A percentile compares a stretch with the other conserved stretches of the same genome.
These are phyloP conservation scores for Candida sanyaensis DNA, from an alignment of 1,139 yeast species.

Conservation along the genomic window DNA sequence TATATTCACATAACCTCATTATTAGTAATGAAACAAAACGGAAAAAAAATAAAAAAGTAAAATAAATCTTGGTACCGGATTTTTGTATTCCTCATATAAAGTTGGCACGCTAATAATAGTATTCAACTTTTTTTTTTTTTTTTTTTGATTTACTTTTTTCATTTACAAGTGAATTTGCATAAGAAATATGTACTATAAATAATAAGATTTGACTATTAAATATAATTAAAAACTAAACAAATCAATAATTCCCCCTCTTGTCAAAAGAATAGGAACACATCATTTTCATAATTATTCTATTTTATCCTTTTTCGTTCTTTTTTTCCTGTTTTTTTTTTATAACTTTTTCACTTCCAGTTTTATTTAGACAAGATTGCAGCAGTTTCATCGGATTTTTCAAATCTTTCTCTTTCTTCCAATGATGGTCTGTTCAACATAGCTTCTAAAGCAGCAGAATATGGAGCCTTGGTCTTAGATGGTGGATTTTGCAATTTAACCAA, in stretches of 20 bases:
- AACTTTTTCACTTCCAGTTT: neutral
- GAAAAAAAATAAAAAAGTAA: no score
- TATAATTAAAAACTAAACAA: neutral
- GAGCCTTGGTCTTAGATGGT: constrained; percentile 38
- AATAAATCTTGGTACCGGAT: no score
- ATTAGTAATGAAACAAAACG: no score
- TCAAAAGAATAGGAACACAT: neutral
- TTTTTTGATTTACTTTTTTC: no score
- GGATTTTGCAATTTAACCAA: constrained; percentile 41
- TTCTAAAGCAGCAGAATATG: constrained; percentile 37
- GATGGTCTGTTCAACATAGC: constrained; percentile 41
- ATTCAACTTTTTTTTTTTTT: no score
- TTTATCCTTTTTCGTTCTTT: neutral
- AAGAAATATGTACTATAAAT: neutral
- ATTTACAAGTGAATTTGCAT: neutral
- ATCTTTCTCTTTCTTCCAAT: constrained; percentile 41
- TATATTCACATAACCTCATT: no score
- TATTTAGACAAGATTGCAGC: constrained; percentile 35
- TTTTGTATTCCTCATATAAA: no score
- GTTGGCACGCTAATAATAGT: no score
- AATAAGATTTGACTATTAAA: neutral
- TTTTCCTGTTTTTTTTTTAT: no score
- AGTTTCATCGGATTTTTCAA: constrained; percentile 29
- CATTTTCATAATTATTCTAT: no score
- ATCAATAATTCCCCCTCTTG: neutral